Evolutionary conservation across 305 asterid species (phyloP).

Genomic region (Fraxinus platypoda): DNA sequence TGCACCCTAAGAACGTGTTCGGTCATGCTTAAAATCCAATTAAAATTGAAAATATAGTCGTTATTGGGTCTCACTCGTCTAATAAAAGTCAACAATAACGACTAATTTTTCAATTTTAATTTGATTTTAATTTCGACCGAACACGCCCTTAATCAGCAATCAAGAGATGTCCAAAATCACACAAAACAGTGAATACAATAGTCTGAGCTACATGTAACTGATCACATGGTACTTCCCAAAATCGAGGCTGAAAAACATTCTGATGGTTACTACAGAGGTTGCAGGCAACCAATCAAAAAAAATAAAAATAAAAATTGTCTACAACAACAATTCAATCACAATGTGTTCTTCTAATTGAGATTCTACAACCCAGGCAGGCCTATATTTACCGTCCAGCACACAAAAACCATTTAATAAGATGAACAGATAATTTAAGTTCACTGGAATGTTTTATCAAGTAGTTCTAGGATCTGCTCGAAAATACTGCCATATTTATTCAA

Average conservation of each 20-base stretch:
- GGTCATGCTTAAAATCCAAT: too few relatives aligned
- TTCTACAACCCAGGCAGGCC: not conserved
- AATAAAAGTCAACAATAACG: too few relatives aligned
- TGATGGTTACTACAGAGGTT: not conserved
- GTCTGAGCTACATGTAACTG: not conserved
- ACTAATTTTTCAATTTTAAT: too few relatives aligned
- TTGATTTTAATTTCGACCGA: too few relatives aligned
- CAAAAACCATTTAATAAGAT: not conserved
- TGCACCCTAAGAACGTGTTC: too few relatives aligned
- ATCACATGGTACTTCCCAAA: not conserved
- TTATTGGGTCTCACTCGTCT: too few relatives aligned
- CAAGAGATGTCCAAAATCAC: not conserved
- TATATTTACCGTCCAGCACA: not conserved
- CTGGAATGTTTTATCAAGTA: conserved; percentile 1
- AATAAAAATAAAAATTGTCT: not conserved
- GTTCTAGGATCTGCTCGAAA: conserved; percentile 3
- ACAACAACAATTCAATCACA: not conserved
- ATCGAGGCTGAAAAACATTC: not conserved
- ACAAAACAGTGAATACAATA: not conserved
- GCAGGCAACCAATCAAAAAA: not conserved
- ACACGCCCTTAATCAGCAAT: not conserved
- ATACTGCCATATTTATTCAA: not conserved
- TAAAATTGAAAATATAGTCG: too few relatives aligned
- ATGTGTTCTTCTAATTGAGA: not conserved
- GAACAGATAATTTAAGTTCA: not conserved